Conservation (phyloP, 78 protist species). For the Creolimax fragrantissima region DNA sequence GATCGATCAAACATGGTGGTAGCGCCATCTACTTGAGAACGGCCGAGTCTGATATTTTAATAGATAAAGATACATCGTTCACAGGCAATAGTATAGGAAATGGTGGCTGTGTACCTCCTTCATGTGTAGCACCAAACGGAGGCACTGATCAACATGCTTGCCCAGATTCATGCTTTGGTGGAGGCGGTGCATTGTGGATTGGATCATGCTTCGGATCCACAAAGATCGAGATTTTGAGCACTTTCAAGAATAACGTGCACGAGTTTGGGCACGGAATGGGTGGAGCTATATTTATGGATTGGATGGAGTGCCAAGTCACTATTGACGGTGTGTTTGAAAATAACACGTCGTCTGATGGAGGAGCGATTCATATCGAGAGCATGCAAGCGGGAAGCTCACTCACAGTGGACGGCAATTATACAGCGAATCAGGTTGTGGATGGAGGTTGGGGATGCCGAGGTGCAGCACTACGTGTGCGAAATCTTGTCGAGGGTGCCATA, state of each 20-base stretch:
- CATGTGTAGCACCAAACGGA: not conserved
- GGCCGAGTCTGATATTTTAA: not conserved
- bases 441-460: conserved; percentile 8
- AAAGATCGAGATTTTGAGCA: not conserved
- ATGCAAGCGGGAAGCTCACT: not conserved
- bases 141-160: not conserved
- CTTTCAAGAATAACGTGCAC: not conserved
- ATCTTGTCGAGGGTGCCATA: not conserved
- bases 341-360: conserved; percentile 9
- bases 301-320: not conserved
- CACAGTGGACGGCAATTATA: not conserved
- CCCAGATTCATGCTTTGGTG: not conserved
- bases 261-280: not conserved
- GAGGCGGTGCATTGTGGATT: not conserved
- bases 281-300: conserved; percentile 15
- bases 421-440: not conserved
- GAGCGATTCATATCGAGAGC: conserved; percentile 4
- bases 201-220: not conserved
- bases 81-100: not conserved
- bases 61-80: not conserved
- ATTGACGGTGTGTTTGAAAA: not conserved
- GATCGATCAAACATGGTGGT: not conserved
- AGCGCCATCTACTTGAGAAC: not conserved
- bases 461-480: not conserved
- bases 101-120: not conserved